Conservation (phyloP, 148 eudicot genomes). For the Dysphania ambrosioides region DNA sequence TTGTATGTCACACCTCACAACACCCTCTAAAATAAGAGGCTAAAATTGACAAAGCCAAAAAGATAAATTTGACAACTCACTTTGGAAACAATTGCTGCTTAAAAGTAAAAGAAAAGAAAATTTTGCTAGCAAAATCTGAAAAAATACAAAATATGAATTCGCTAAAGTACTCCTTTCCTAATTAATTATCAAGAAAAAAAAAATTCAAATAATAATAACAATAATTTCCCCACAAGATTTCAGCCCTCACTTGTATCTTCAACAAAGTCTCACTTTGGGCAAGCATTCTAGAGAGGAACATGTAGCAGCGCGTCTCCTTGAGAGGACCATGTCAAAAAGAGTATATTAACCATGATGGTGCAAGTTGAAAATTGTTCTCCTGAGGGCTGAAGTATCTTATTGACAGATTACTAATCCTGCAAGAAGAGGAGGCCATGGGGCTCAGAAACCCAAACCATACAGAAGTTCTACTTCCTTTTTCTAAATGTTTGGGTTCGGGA, state of each 20-base stretch:
- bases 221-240: conserved; percentile 9
- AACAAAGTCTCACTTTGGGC: not conserved
- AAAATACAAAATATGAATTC: conserved; percentile 9
- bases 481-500: not conserved
- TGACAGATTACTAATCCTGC: conserved; percentile 11
- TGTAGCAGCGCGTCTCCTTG: not conserved
- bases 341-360: not conserved
- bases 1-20: conserved; percentile 1
- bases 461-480: not conserved
- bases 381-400: conserved; percentile 12
- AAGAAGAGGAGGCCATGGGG: not conserved
- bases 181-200: conserved; percentile 6
- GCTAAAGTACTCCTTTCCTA: conserved; percentile 21
- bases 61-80: conserved; percentile 7
- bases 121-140: conserved; percentile 15
- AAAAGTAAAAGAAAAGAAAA: not conserved
- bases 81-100: not conserved
- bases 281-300: not conserved
- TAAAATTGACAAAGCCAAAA: not conserved
- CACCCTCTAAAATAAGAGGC: conserved; percentile 3
- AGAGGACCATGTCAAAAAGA: conserved; percentile 4
- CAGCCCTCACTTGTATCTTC: not conserved
- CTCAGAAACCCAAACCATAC: not conserved
- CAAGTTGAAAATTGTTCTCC: conserved; percentile 6
- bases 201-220: not conserved